Percentiles rank a stretch among this genome's conserved stretches.
These are phyloP conservation scores for Anaeramoeba ignava DNA, from an alignment of 78 protist species.

Conservation along the genomic window DNA sequence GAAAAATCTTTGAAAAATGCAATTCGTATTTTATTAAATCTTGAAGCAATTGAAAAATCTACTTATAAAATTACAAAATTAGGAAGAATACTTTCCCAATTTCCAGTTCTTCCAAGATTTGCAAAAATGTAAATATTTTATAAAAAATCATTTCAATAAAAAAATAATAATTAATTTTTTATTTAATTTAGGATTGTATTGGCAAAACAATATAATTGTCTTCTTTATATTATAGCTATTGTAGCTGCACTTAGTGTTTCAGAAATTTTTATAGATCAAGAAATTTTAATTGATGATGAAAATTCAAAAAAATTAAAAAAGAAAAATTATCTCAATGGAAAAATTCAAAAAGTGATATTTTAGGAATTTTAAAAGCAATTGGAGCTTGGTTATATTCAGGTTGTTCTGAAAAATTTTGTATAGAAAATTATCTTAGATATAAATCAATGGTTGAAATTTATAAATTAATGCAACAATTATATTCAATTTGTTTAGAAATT, in stretches of 20 bases:
- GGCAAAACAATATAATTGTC: constrained; percentile 33
- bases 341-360: background rate
- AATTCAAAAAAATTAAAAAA: constrained; percentile 2
- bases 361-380: background rate
- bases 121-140: constrained; percentile 58
- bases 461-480: background rate
- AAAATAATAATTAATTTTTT: too few species aligned
- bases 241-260: constrained; percentile 63
- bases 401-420: background rate
- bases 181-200: background rate
- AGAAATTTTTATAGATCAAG: constrained; percentile 10
- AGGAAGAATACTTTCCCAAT: constrained; percentile 28
- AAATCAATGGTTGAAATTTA: background rate
- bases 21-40: background rate
- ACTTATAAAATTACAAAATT: constrained; percentile 7
- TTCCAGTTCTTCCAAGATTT: constrained; percentile 67
- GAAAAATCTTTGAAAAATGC: constrained; percentile 4
- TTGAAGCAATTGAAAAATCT: constrained; percentile 4
- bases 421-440: background rate
- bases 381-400: background rate
- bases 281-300: background rate
- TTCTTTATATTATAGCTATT: constrained; percentile 44
- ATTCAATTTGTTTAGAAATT: background rate
- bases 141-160: too few species aligned
- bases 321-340: background rate